Evolutionary conservation across 495 filamentous ascomycete species (phyloP).

Genomic region (Podospora conica): DNA sequence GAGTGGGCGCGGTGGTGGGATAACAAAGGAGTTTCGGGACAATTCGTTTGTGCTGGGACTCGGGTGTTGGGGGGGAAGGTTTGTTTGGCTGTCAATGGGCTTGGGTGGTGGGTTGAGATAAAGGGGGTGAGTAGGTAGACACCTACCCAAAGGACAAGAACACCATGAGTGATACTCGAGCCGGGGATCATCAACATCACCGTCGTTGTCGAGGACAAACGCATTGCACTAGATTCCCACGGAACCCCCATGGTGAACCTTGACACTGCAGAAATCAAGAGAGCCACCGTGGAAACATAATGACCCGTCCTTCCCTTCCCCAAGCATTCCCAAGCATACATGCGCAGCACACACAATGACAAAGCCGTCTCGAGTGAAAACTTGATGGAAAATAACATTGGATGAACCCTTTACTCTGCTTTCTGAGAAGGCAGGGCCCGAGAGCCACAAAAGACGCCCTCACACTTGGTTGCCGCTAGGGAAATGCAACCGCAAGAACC

Average conservation of each 20-base stretch:
- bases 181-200: too few species aligned
- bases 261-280: background rate
- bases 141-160: too few species aligned
- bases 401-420: background rate
- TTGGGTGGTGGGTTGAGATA: background rate
- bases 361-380: background rate
- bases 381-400: background rate
- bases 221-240: too few species aligned
- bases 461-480: slow-evolving; percentile 6
- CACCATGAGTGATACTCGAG: too few species aligned
- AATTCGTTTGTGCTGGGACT: background rate
- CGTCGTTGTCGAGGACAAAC: too few species aligned
- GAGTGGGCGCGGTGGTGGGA: background rate
- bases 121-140: too few species aligned
- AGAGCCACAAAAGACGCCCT: slow-evolving; percentile 6
- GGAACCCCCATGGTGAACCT: too few species aligned
- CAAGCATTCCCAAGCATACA: background rate
- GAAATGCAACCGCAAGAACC: slow-evolving; percentile 7
- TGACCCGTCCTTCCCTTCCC: too few species aligned
- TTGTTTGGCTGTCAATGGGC: background rate
- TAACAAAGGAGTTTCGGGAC: background rate
- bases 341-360: background rate
- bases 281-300: background rate
- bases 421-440: background rate
- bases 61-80: background rate